Evolutionary conservation across 352 stramenopile species (phyloP), one percentile per base, ranked within the genome.

Genomic region (Phytophthora rubi): DNA sequence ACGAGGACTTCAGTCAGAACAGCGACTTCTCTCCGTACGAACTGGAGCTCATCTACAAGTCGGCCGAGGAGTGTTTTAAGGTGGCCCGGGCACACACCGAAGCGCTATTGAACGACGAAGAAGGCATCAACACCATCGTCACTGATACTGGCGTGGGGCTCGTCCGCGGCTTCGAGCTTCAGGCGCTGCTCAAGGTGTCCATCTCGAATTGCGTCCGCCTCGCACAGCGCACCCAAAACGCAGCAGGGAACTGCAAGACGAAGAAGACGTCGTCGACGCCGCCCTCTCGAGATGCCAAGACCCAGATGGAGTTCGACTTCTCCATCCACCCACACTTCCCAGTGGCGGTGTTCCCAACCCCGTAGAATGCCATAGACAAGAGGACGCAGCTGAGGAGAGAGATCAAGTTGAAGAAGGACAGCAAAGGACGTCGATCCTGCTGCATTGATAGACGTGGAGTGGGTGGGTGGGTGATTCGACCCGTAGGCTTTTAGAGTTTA

Each of bases 31-130:
- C 85, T 57, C 71, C 68, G 26, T 95, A 91, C 70, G 70, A 86
- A 13, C 59, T 89, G 7, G 76, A 89, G 32, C 66, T 96, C 49
- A 89, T 96, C 59, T 93, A 92, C 79, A 90, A 92, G 58, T 96
- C 89, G 37, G 81, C 77, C 0, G 89, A 96, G 58, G 87, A 96
- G 64, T 96, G 89, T 47, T 96, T 94, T 76, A 94, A 94, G 62
- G 71, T 79, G 7, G 83, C 83, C 3, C 86, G 81, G 5, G 53
- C 35, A 13, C 76, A 90, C 48, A 82, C 77, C 8, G 86, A 95
- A 45, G 71, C 77, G 57, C 56, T 91, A 45, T 49, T 94, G 33
- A 67, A 52, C 16, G 78, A 83, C 42, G 57, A 79, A 18, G 65
- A 81, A 62, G 71, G 63, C 54, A 48, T 73, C 39, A 83, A 72